Base-by-base conservation (phyloP, 1,139 yeast species). In the Zygosaccharomyces sapae region DNA sequence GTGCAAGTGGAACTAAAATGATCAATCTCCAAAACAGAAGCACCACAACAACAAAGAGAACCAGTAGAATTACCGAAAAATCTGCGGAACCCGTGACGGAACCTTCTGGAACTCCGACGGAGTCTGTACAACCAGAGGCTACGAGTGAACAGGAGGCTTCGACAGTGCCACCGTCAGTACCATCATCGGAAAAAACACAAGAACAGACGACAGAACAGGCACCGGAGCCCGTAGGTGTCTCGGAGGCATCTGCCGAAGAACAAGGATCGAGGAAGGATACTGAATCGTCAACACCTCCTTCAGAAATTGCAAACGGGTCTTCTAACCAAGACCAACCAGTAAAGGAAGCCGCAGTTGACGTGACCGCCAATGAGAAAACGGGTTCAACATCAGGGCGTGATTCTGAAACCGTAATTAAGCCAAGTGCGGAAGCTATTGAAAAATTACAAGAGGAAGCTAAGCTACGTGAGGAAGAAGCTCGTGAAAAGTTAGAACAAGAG, bases 391-490 rank as follows among this genome's bases (percentile, higher is more conserved):
- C 13, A 5, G 19, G 4, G 51, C 41, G 45, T 24, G 54, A 51
- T 31, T 41, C 54, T 44, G 59, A 58, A 38, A 61, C 66, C 5
- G 66, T 66, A 4, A 69, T 73, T 34, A 71, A 71, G 48, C 76
- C 77, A 35, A 65, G 74, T 25, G 75, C 71, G 34, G 71, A 65
- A 50, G 70, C 72, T 0, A 57, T 69, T 37, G 72, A 69, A 49
- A 66, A 63, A 33, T 60, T 71, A 24, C 69, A 72, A 47, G 79
- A 74, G 46, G 78, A 72, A 19, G 76, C 70, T 10, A 66, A 67
- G 45, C 57, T 60, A 27, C 67, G 69, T 22, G 70, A 67, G 49
- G 67, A 70, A 34, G 71, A 70, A 45, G 65, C 63, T 42, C 58
- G 59, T 27, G 63, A 59, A 30, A 58, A 59, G 35, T 27, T 47